phyloP scores from a whole-genome alignment of 139 green algal genomes.

The Coelastrella sp. region DNA sequence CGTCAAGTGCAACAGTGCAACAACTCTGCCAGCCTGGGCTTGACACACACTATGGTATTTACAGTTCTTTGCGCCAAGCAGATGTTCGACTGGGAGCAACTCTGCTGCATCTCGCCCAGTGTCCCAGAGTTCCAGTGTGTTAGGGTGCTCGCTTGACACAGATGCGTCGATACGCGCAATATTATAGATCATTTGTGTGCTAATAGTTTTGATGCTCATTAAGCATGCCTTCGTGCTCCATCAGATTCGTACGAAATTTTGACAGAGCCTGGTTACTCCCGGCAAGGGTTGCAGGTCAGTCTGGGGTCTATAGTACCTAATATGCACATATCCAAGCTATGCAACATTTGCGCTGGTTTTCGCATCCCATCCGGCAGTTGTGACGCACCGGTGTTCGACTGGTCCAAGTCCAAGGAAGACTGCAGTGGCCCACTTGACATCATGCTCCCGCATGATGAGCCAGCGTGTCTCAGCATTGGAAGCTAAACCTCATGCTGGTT shows the following conservation, averaged over 20 bases:
- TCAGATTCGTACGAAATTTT: too few relatives aligned
- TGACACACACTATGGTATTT: neutral
- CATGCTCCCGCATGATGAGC: neutral
- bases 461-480: neutral
- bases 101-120: too few relatives aligned
- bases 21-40: neutral
- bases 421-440: neutral
- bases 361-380: neutral
- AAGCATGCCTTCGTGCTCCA: too few relatives aligned
- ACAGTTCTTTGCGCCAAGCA: too few relatives aligned
- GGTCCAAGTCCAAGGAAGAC: neutral
- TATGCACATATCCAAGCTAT: too few relatives aligned
- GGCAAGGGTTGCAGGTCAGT: too few relatives aligned
- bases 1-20: neutral
- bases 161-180: too few relatives aligned
- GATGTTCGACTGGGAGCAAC: too few relatives aligned
- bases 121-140: neutral
- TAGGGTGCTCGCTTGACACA: neutral
- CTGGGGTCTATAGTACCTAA: too few relatives aligned
- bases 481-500: neutral
- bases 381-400: neutral
- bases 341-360: neutral
- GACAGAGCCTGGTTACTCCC: too few relatives aligned
- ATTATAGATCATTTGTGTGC: too few relatives aligned
- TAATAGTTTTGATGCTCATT: too few relatives aligned